Conservation (phyloP, 805 yeast species). For the Wickerhamiella bombiphila region DNA sequence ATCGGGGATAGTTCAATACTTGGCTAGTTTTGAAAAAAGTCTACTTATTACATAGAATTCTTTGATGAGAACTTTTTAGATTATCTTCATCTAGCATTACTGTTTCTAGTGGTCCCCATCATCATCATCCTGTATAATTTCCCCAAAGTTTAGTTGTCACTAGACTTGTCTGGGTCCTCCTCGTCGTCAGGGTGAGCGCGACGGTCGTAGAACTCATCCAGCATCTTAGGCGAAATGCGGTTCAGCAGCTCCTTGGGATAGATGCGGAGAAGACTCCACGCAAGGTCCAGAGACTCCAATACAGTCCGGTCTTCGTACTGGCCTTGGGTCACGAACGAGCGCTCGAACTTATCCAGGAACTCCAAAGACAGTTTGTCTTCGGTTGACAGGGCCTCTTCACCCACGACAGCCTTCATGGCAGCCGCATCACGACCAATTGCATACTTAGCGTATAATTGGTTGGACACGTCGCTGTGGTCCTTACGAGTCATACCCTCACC, state of each 20-base stretch:
- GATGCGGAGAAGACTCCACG: constrained; percentile 95
- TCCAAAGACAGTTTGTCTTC: constrained; percentile 96
- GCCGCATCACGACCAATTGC: constrained; percentile 99
- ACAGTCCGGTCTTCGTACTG: constrained; percentile 92
- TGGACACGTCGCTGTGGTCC: constrained; percentile 98
- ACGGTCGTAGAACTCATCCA: constrained; percentile 81
- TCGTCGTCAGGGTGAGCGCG: constrained; percentile 27
- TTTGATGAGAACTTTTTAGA: too few species aligned
- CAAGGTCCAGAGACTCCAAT: constrained; percentile 91
- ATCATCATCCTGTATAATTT: too few species aligned
- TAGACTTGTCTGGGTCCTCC: constrained; percentile 19
- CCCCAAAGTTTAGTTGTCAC: constrained; percentile 12
- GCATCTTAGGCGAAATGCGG: constrained; percentile 95
- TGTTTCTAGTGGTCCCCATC: too few species aligned
- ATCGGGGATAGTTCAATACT: not conserved
- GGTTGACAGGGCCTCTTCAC: constrained; percentile 96
- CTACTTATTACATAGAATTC: too few species aligned
- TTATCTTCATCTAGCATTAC: too few species aligned
- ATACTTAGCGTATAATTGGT: constrained; percentile 96
- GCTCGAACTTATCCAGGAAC: constrained; percentile 94
- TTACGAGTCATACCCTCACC: constrained; percentile 99
- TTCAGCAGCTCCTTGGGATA: constrained; percentile 98
- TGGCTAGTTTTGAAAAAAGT: too few species aligned
- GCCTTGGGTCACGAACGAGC: constrained; percentile 89
- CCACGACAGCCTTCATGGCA: constrained; percentile 99